Conservation (phyloP, 2,329 filamentous ascomycete genomes). For the Cytospora chrysosperma region DNA sequence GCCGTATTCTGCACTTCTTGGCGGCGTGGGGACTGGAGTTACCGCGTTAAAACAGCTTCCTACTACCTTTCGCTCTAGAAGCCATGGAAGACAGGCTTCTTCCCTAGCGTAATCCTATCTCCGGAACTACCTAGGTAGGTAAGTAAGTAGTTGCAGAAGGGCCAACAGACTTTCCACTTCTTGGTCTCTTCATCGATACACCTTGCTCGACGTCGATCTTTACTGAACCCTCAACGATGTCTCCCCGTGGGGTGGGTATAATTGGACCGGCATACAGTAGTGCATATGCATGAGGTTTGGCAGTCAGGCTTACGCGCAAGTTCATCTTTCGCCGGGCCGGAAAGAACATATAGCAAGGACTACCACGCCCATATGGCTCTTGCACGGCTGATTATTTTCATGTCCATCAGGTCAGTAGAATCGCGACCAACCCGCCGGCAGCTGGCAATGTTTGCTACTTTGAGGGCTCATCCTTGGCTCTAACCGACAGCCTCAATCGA, state of each 20-base stretch:
- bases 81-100: neutral
- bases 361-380: too few species aligned
- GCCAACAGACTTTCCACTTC: neutral
- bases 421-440: too few species aligned
- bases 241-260: neutral
- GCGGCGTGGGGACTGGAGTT: too few species aligned
- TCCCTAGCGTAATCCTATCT: neutral
- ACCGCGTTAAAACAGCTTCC: neutral
- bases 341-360: too few species aligned
- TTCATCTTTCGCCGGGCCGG: too few species aligned
- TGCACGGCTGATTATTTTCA: too few species aligned
- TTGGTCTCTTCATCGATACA: neutral
- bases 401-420: too few species aligned
- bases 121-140: neutral
- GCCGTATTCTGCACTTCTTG: neutral
- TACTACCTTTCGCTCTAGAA: neutral
- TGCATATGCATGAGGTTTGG: neutral
- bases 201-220: neutral
- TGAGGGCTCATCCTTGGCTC: too few species aligned
- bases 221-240: neutral
- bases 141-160: too few species aligned
- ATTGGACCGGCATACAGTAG: neutral
- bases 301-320: too few species aligned
- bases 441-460: too few species aligned
- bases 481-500: too few species aligned